These are phyloP conservation scores for Solanum appendiculatum DNA, from an alignment of 257 asterid species.

Conservation along the genomic window DNA sequence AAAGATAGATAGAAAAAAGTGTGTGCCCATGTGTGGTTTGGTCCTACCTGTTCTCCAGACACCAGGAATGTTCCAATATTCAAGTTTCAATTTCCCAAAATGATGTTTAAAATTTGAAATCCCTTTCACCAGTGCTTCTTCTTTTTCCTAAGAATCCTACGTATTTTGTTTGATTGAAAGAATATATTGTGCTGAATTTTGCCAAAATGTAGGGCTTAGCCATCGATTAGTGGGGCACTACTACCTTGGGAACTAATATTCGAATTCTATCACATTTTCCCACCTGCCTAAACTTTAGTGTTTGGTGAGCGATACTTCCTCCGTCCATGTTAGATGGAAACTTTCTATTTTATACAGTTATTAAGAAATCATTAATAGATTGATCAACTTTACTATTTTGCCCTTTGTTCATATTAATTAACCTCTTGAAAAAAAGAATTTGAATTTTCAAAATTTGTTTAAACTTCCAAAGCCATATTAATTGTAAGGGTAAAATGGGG, in stretches of 20 bases:
- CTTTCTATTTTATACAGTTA: too few species aligned
- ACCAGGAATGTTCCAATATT: conserved; percentile 9
- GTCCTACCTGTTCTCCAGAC: conserved; percentile 28
- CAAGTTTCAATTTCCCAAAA: background rate
- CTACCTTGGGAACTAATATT: background rate
- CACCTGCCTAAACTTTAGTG: background rate
- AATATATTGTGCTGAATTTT: background rate
- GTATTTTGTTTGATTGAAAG: background rate
- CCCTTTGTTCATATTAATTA: background rate
- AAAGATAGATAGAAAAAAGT: background rate
- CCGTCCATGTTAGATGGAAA: too few species aligned
- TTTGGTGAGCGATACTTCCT: background rate
- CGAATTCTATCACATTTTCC: background rate
- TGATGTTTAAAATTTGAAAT: background rate
- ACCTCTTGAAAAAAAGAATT: background rate
- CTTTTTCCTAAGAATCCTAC: background rate
- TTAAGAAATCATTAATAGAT: too few species aligned
- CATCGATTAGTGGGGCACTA: background rate
- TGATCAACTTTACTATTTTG: background rate
- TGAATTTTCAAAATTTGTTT: too few species aligned
- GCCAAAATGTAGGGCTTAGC: background rate
- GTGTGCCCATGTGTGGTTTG: conserved; percentile 44
- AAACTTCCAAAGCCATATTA: background rate
- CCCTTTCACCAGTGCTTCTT: background rate
- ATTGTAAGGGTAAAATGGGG: too few species aligned